Base-by-base conservation (phyloP, 352 stramenopile species). In the Pythium utonaiense region DNA sequence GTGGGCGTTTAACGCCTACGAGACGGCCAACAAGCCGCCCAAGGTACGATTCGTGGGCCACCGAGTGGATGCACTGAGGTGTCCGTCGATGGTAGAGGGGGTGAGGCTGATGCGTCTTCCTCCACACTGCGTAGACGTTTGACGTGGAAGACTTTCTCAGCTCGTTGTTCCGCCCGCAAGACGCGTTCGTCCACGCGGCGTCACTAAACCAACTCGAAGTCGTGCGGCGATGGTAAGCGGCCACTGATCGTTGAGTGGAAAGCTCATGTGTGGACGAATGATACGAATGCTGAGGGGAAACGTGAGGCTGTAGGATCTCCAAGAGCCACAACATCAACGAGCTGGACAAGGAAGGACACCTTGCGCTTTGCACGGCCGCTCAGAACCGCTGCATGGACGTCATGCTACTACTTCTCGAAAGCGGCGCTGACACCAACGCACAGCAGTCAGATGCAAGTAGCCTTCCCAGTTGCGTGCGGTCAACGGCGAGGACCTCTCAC, bases 161-260 rank as follows among this genome's bases (percentile, higher is more conserved):
- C 41, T 50, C 61, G 27, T 38, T 68, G 45, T 68, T 68, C 22
- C 53, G 53, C 14, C 53, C 61, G 8, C 45, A 62, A 45, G 80
- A 88, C 49, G 80, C 80, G 19, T 86, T 89, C 44, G 80, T 88
- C 36, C 76, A 89, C 42, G 80, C 80, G 5, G 77, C 80, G 22
- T 86, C 80, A 6, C 69, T 86, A 17, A 88, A 88, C 56, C 80
- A 88, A 69, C 59, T 84, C 31, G 61, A 82, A 54, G 80, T 87
- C 48, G 73, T 89, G 21, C 68, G 65, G 21, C 74, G 73, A 42
- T 89, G 79, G 76, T 82, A 34, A 5, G 13, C 17, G 33, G 36
- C 12, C 16, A 44, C n/a, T 33, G 16, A n/a, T 17, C 49, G 19
- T n/a, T 59, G 30, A 33, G 28, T 5, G 28, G 28, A 33, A 33